Percentiles rank a stretch among this genome's conserved stretches.
These are phyloP conservation scores for Nematocida ausubeli DNA, from an alignment of 371 early-diverging fungal genomes.

Conservation along the genomic window DNA sequence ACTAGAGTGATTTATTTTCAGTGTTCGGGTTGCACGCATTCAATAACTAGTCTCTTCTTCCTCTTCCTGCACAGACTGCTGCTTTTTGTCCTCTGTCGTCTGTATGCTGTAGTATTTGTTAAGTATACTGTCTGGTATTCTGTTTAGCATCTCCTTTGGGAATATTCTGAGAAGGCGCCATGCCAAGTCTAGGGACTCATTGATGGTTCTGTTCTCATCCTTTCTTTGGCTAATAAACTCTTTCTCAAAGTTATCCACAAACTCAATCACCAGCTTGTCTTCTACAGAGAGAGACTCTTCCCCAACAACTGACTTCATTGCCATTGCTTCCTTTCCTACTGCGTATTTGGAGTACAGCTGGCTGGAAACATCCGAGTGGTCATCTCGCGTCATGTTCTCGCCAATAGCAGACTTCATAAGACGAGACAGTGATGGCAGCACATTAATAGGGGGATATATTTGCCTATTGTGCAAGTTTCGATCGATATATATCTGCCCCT, in stretches of 20 bases:
- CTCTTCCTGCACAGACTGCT: too few relatives aligned
- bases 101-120: conserved; percentile 77
- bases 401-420: conserved; percentile 99
- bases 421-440: conserved; percentile 94
- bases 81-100: neutral
- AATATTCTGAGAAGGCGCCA: conserved; percentile 97
- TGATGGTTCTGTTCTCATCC: conserved; percentile 89
- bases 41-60: too few relatives aligned
- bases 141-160: conserved; percentile 98
- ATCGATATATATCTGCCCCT: conserved; percentile 99
- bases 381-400: conserved; percentile 93
- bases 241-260: conserved; percentile 96
- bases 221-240: conserved; percentile 88
- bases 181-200: conserved; percentile 89
- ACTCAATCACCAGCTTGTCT: conserved; percentile 93
- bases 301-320: conserved; percentile 99
- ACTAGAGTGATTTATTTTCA: too few relatives aligned
- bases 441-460: conserved; percentile 99
- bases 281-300: conserved; percentile 96
- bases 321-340: conserved; percentile 96
- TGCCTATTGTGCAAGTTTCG: conserved; percentile 97
- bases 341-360: conserved; percentile 99
- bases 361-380: conserved; percentile 99
- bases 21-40: too few relatives aligned
- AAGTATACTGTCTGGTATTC: conserved; percentile 90